Percentiles rank a stretch among this genome's conserved stretches.
These are phyloP conservation scores for Phytophthora syringae DNA, from an alignment of 352 stramenopile genomes.

Conservation along the genomic window DNA sequence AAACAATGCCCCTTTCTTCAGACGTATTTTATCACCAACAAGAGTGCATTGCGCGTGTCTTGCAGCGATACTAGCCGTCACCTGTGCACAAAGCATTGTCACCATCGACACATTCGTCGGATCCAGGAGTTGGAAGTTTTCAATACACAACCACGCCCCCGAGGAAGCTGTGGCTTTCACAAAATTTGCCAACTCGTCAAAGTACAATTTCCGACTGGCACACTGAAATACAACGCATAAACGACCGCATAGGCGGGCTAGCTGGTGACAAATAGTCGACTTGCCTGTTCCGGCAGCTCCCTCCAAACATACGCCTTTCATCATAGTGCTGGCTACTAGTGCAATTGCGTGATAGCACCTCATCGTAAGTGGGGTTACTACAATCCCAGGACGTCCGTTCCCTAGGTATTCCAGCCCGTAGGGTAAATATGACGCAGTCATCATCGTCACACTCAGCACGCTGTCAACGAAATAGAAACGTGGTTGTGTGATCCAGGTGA, in stretches of 20 bases:
- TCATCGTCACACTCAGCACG: conserved; percentile 53
- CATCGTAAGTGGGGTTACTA: conserved; percentile 63
- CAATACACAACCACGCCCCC: conserved; percentile 65
- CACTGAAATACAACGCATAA: conserved; percentile 54
- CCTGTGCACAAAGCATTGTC: conserved; percentile 50
- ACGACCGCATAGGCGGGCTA: conserved; percentile 59
- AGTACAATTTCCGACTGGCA: conserved; percentile 24
- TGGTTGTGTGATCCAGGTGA: conserved; percentile 69
- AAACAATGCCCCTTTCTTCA: conserved; percentile 61
- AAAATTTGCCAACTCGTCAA: conserved; percentile 48
- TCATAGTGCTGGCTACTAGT: conserved; percentile 43
- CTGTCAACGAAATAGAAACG: conserved; percentile 71
- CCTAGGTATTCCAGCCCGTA: conserved; percentile 82
- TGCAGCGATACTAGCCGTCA: conserved; percentile 45
- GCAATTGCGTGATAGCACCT: conserved; percentile 66
- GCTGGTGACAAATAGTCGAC: conserved; percentile 41
- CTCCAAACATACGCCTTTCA: conserved; percentile 47
- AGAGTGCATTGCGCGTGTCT: conserved; percentile 51
- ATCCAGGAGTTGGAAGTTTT: conserved; percentile 43
- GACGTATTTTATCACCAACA: conserved; percentile 42
- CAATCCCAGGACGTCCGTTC: conserved; percentile 46
- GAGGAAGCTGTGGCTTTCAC: conserved; percentile 56
- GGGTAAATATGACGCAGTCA: conserved; percentile 49
- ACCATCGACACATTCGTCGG: conserved; percentile 28
- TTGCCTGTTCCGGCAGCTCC: conserved; percentile 53